These are phyloP conservation scores for Fusarium compactum DNA, from an alignment of 2,329 filamentous ascomycete genomes.

Conservation along the genomic window DNA sequence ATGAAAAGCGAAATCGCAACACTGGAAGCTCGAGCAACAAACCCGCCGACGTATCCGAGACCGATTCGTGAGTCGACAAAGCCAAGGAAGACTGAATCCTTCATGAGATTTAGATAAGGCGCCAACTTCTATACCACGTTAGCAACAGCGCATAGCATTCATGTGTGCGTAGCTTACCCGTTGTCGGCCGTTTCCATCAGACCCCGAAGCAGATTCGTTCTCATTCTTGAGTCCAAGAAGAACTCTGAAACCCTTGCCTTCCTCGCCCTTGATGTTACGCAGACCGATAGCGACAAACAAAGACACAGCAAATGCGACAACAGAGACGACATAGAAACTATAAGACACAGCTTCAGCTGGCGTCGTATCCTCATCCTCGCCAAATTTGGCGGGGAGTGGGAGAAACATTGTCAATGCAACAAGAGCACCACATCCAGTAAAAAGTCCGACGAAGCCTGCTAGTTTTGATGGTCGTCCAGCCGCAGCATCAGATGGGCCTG, in stretches of 20 bases:
- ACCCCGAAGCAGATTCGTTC: conserved; percentile 31
- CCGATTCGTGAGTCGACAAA: conserved; percentile 82
- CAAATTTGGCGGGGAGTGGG: conserved; percentile 85
- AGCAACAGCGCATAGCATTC: background rate
- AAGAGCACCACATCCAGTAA: conserved; percentile 91
- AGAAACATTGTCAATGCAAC: conserved; percentile 86
- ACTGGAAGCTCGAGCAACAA: conserved; percentile 92
- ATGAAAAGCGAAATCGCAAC: conserved; percentile 97
- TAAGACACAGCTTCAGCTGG: conserved; percentile 80
- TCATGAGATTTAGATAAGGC: conserved; percentile 71
- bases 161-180: conserved; percentile 44
- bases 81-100: conserved; percentile 75
- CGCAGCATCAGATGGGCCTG: conserved; percentile 42
- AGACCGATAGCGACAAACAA: conserved; percentile 84
- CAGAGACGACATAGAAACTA: conserved; percentile 89
- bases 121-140: conserved; percentile 54
- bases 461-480: conserved; percentile 69
- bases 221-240: conserved; percentile 60
- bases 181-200: conserved; percentile 36
- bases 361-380: conserved; percentile 75
- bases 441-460: conserved; percentile 90
- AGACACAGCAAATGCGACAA: conserved; percentile 77
- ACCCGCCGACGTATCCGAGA: conserved; percentile 91
- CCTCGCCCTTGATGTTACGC: conserved; percentile 75
- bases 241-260: conserved; percentile 77